These are phyloP conservation scores for apple (Malus domestica) DNA, from an alignment of 306 rosid genomes.

Conservation along the genomic window DNA sequence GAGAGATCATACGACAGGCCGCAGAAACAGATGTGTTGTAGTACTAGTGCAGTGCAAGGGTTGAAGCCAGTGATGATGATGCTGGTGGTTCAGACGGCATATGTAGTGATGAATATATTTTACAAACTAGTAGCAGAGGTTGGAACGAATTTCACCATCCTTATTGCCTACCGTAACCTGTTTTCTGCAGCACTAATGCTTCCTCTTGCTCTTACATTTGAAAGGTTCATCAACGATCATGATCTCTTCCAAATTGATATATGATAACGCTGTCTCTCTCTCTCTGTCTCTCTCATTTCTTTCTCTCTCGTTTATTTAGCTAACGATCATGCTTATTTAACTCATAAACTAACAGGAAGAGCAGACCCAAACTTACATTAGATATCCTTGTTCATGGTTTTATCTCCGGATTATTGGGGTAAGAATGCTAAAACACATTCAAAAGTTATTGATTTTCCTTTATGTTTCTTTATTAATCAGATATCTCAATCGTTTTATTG, in stretches of 20 bases:
- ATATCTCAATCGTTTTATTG: too few relatives aligned
- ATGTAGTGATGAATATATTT: conserved; percentile 22
- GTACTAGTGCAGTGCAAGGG: neutral
- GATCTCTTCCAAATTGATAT: neutral
- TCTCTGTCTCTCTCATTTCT: too few relatives aligned
- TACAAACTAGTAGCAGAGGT: conserved; percentile 26
- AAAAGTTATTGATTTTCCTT: too few relatives aligned
- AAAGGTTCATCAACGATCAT: conserved; percentile 7
- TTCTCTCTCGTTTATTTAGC: neutral
- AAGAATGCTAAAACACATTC: neutral
- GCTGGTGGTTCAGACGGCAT: conserved; percentile 30
- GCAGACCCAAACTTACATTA: conserved; percentile 36
- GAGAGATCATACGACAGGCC: too few relatives aligned
- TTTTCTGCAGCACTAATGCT: conserved; percentile 28
- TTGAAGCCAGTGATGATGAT: conserved; percentile 36
- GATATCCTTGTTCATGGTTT: conserved; percentile 38
- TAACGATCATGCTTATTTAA: neutral
- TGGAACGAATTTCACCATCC: conserved; percentile 29
- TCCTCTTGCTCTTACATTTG: conserved; percentile 37
- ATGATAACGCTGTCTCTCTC: too few relatives aligned
- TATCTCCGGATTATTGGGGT: conserved; percentile 60
- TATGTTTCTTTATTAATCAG: too few relatives aligned
- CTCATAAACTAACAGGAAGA: conserved; percentile 29
- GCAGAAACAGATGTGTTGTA: too few relatives aligned
- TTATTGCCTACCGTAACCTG: conserved; percentile 44